phyloP scores from a whole-genome alignment of 2,329 filamentous ascomycete species.

The Corynespora cassiicola region DNA sequence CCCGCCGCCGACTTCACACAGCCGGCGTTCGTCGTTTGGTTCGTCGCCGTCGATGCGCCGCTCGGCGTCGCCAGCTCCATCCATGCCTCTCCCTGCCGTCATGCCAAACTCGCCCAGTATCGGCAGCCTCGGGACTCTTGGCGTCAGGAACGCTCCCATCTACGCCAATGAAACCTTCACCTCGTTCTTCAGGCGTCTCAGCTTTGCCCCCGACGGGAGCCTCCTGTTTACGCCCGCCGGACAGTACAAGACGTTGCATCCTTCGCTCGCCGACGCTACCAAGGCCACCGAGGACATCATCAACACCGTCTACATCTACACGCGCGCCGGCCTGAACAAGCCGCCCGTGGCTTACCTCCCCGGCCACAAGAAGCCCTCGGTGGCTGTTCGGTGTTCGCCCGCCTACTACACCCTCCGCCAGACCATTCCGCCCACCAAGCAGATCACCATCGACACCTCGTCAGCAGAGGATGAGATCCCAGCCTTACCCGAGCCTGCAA shows the following conservation, averaged over 20 bases:
- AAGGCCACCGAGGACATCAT: constrained; percentile 85
- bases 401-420: constrained; percentile 83
- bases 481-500: constrained; percentile 80
- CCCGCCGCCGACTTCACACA: constrained; percentile 89
- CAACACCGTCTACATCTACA: constrained; percentile 99
- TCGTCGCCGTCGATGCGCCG: constrained; percentile 78
- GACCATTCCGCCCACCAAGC: constrained; percentile 70
- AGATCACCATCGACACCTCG: constrained; percentile 94
- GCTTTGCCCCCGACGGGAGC: constrained; percentile 94
- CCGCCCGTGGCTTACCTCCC: constrained; percentile 93
- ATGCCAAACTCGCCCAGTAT: constrained; percentile 89
- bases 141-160: constrained; percentile 80
- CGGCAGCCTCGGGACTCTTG: constrained; percentile 54
- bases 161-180: constrained; percentile 97
- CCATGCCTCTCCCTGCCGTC: constrained; percentile 90
- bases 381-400: constrained; percentile 93
- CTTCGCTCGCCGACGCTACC: constrained; percentile 67
- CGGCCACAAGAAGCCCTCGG: constrained; percentile 96
- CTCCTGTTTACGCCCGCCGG: constrained; percentile 92
- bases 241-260: constrained; percentile 85
- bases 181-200: constrained; percentile 92
- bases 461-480: constrained; percentile 84
- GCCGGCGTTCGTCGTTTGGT: constrained; percentile 90
- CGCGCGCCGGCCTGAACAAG: constrained; percentile 93
- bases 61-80: constrained; percentile 91